Evolutionary conservation across 2,329 filamentous ascomycete species (phyloP).

Genomic region (Ophiocordyceps sinensis): DNA sequence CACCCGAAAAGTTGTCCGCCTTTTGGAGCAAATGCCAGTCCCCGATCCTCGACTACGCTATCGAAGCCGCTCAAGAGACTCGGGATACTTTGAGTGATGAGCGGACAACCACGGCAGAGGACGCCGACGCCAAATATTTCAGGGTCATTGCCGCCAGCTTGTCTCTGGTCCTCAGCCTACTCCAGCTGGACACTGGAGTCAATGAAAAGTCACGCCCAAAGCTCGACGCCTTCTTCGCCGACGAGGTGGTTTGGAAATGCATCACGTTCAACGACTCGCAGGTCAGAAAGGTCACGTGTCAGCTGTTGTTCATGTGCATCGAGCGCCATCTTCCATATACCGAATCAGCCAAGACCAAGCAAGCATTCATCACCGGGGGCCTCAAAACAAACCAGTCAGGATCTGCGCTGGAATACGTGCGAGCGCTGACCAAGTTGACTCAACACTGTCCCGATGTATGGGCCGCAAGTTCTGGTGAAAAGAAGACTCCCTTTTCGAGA

Average conservation of each 20-base stretch:
- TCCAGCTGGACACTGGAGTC: slow-evolving; percentile 35
- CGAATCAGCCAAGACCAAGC: slow-evolving; percentile 36
- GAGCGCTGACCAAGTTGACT: slow-evolving; percentile 53
- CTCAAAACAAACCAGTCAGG: slow-evolving; percentile 58
- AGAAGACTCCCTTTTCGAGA: slow-evolving; percentile 37
- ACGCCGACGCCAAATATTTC: slow-evolving; percentile 73
- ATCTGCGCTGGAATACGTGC: slow-evolving; percentile 58
- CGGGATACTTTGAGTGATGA: slow-evolving; percentile 77
- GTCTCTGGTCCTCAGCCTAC: slow-evolving; percentile 37
- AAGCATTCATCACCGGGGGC: slow-evolving; percentile 55
- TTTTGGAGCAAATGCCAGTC: slow-evolving; percentile 74
- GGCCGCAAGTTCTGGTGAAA: slow-evolving; percentile 38
- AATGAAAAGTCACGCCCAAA: slow-evolving; percentile 42
- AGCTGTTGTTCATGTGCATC: slow-evolving; percentile 34
- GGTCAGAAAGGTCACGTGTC: slow-evolving; percentile 35
- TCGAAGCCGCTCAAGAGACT: slow-evolving; percentile 68
- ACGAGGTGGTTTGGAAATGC: slow-evolving; percentile 51
- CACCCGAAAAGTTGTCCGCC: slow-evolving; percentile 59
- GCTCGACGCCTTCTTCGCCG: slow-evolving; percentile 53
- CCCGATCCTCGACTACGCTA: slow-evolving; percentile 70
- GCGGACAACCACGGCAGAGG: slow-evolving; percentile 67
- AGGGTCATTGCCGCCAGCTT: slow-evolving; percentile 50
- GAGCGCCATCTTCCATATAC: slow-evolving; percentile 31
- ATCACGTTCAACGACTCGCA: slow-evolving; percentile 46
- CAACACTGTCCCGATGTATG: slow-evolving; percentile 53